Evolutionary conservation across 805 yeast genomes (phyloP), one percentile per base, ranked within the genome.

Genomic region (Schwanniomyces yamadae): DNA sequence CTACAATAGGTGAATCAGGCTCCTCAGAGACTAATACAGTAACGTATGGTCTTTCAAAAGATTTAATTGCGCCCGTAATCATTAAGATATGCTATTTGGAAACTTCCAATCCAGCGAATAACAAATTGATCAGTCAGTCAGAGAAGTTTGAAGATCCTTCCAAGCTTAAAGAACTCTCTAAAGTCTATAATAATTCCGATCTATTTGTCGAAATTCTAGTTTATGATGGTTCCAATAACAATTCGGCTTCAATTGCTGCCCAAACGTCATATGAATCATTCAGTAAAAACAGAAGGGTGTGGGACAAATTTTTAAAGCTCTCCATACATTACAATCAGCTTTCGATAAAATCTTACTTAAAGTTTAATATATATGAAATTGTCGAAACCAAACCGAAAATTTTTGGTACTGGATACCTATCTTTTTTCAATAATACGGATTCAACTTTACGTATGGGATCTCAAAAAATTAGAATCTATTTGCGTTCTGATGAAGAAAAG

Each of bases 321-420:
- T 91, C 97, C 1, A 73, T 90, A 2, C 69, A 71, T 36, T 78
- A 84, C 45, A 74, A 75, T 35, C 93, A 88, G 50, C 56, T 91
- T n/a, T 82, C 86, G 2, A 54, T 78, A 23, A 73, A 76, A 26
- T 60, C 93, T 4, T 73, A 69, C 42, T 55, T 90, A 12, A 73
- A 73, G 35, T 66, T 93, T 16, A 69, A 75, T 2, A 46, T 89
- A 2, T 84, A 82, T 77, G 95, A 85, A 44, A 81, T 77, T 40
- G 74, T 75, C 20, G 77, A 80, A 6, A 75, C 80, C 0, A 58
- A 62, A 4, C 63, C 71, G 5, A 62, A 58, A 16, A 61, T 75
- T 0, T 81, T 85, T 56, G 93, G 89, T 5, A 61, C 69, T 0
- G 75, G 90, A 1, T 73, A 73, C 23, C 54, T 86, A 1, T 56